Conservation (phyloP, 768 basidiomycete genomes). For the Daedalea quercina region DNA sequence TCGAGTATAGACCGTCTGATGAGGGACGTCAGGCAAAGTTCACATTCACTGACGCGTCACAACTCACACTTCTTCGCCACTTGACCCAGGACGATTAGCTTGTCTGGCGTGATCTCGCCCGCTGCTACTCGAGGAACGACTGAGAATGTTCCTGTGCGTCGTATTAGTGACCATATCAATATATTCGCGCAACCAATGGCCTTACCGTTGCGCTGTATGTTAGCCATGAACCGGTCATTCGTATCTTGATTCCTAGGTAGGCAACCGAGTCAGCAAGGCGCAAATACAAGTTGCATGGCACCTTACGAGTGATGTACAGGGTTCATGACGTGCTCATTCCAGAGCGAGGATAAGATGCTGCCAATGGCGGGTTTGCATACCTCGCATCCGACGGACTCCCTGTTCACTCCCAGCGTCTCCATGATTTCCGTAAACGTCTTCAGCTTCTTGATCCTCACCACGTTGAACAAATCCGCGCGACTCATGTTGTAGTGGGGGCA, state of each 20-base stretch:
- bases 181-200: not conserved
- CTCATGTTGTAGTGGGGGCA: conserved; percentile 62
- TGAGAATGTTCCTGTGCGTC: conserved; percentile 45
- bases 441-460: conserved; percentile 58
- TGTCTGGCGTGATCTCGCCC: conserved; percentile 65
- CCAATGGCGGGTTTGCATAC: conserved; percentile 67
- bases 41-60: not conserved
- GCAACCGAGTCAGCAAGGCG: no score
- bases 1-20: conserved; percentile 53
- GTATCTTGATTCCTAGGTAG: conserved; percentile 63
- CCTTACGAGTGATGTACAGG: conserved; percentile 51
- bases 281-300: not conserved
- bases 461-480: conserved; percentile 59
- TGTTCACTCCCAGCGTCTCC: conserved; percentile 37
- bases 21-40: not conserved
- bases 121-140: conserved; percentile 68
- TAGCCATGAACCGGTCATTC: conserved; percentile 63
- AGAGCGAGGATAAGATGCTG: conserved; percentile 41
- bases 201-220: conserved; percentile 61
- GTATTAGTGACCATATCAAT: not conserved
- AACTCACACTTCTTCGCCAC: conserved; percentile 57
- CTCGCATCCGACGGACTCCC: conserved; percentile 58
- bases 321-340: conserved; percentile 61
- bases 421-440: conserved; percentile 51
- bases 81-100: conserved; percentile 54